Conservation (phyloP, 2,329 filamentous ascomycete species). For the Pyrenochaeta sp. region DNA sequence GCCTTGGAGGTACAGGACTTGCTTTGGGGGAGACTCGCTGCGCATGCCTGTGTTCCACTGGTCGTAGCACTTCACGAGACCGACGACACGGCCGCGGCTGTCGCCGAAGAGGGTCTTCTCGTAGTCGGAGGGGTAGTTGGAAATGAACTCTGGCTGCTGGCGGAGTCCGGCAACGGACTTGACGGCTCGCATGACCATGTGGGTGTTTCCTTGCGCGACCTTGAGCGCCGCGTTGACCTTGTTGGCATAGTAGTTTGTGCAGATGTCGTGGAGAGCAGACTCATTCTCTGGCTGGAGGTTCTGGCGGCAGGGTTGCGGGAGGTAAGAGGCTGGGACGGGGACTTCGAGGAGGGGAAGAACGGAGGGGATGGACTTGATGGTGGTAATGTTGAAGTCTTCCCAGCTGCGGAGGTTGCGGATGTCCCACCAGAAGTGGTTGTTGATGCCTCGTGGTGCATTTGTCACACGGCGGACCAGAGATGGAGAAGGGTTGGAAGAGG, state of each 20-base stretch:
- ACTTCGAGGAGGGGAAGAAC: constrained; percentile 74
- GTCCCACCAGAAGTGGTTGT: constrained; percentile 95
- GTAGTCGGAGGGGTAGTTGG: constrained; percentile 65
- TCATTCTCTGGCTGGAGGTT: constrained; percentile 81
- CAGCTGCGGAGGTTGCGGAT: constrained; percentile 86
- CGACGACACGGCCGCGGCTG: constrained; percentile 70
- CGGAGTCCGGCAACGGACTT: constrained; percentile 53
- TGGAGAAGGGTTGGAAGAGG: constrained; percentile 79
- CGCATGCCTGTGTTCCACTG: constrained; percentile 97
- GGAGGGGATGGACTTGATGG: constrained; percentile 76
- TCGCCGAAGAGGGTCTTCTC: constrained; percentile 59
- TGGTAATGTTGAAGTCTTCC: constrained; percentile 77
- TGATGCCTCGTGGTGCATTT: constrained; percentile 72
- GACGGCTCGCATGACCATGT: constrained; percentile 59
- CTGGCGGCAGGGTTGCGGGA: constrained; percentile 65
- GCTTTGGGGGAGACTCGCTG: constrained; percentile 81
- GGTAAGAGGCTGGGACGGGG: constrained; percentile 67
- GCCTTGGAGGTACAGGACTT: constrained; percentile 86
- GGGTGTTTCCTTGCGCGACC: constrained; percentile 74
- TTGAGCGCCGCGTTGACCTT: constrained; percentile 87
- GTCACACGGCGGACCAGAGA: constrained; percentile 82
- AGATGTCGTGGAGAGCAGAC: constrained; percentile 76
- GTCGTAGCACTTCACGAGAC: constrained; percentile 90
- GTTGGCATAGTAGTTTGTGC: constrained; percentile 79
- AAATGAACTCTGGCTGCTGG: constrained; percentile 72